Evolutionary conservation across 352 stramenopile genomes (phyloP), one percentile per base, ranked within the genome.

Genomic region (Globisporangium viniferum): DNA sequence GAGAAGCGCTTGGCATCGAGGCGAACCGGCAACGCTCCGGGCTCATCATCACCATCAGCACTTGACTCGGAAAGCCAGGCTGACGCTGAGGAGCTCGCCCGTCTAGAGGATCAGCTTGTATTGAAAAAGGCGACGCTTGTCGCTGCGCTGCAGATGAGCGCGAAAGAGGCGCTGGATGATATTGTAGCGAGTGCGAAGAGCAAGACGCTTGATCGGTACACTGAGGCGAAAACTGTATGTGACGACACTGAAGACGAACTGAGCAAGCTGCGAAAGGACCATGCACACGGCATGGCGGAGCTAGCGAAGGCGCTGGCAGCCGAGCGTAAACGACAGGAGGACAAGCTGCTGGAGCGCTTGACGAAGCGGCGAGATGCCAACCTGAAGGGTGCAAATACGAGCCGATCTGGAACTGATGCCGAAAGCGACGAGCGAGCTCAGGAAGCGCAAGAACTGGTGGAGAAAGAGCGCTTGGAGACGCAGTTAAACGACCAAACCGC

Each of bases 291-390:
- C 10, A 70, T 64, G 33, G 59, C 59, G 5, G 64, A 68, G 15
- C 60, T 84, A 10, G 24, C 54, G 15, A 56, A 64, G 20, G 60
- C 75, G 7, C 39, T 84, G 24, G 62, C 59, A 3, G 59, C 74
- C 1, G 77, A 84, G 51, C 67, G 77, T 7, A 56, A 63, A 27
- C 69, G 74, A 12, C 77, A 81, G n/a, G 69, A 74, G 64, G 71
- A 78, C 44, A 84, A 81, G 59, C 46, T 84, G 18, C 31, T 73
- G 15, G 77, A 80, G 29, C 62, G 73, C 2, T 67, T 72, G 29
- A 70, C 64, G 6, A 76, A 64, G 36, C 60, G 69, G 18, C 64
- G 73, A 33, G 58, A 55, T 0, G 69, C 10, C 15, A 31, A 9
- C 15, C 1, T 53, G 22, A 64, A 64, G 33, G 24, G 6, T 5